Percentiles rank a stretch among this genome's conserved stretches.
Evolutionary conservation across 352 stramenopile species (phyloP).

Genomic region (Hyaloperonospora arabidopsidis): DNA sequence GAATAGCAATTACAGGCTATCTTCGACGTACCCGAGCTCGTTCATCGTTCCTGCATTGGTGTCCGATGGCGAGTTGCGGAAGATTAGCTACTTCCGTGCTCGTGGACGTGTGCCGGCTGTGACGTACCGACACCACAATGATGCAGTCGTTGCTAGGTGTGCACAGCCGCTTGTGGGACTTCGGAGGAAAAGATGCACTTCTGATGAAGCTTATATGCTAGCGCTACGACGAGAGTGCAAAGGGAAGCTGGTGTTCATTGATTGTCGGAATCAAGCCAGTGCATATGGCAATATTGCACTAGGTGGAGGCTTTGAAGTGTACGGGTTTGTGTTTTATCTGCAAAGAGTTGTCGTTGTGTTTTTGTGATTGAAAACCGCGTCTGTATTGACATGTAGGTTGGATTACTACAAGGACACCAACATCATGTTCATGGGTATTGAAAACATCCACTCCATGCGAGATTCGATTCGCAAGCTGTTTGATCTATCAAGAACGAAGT

Average conservation of each 20-base stretch:
- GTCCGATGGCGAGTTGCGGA: slow-evolving; percentile 85
- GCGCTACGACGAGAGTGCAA: slow-evolving; percentile 49
- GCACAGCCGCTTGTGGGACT: slow-evolving; percentile 93
- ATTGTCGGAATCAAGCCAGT: slow-evolving; percentile 81
- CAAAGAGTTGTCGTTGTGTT: neutral
- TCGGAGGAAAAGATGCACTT: slow-evolving; percentile 83
- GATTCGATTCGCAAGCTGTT: slow-evolving; percentile 78
- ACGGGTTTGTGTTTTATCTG: slow-evolving; percentile 14
- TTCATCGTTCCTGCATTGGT: slow-evolving; percentile 89
- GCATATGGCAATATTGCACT: slow-evolving; percentile 78
- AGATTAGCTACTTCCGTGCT: slow-evolving; percentile 87
- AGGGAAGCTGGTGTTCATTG: slow-evolving; percentile 64
- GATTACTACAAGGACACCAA: slow-evolving; percentile 78
- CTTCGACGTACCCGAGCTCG: slow-evolving; percentile 63
- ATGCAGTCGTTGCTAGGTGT: slow-evolving; percentile 85
- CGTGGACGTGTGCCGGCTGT: slow-evolving; percentile 88
- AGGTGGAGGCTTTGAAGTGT: slow-evolving; percentile 82
- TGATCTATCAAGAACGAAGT: slow-evolving; percentile 84
- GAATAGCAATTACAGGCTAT: slow-evolving; percentile 79
- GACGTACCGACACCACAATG: slow-evolving; percentile 87
- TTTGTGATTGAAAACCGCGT: neutral
- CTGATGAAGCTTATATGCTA: slow-evolving; percentile 85
- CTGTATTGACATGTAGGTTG: slow-evolving; percentile 23
- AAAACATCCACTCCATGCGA: slow-evolving; percentile 90
- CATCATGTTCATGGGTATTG: slow-evolving; percentile 85